Base-by-base conservation (phyloP, 1,284 basidiomycete species). In the Cutaneotrichosporon spelunceum region DNA sequence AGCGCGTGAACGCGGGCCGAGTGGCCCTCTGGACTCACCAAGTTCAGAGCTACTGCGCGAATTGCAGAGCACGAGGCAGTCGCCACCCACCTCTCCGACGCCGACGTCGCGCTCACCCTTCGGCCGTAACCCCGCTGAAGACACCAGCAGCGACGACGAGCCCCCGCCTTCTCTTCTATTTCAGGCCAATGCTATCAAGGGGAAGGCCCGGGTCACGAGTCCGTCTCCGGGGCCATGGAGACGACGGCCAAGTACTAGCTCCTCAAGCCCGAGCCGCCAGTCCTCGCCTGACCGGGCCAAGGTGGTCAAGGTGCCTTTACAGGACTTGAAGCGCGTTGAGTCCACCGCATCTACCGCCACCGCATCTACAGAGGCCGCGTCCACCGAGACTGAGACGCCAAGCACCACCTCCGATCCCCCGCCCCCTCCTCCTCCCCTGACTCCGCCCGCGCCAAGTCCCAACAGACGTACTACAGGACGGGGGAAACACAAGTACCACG, bases 41-140 rank as follows among this genome's bases (percentile, higher is more conserved):
- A 75, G 74, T 5, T 67, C 73, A n/a, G 63, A 72, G 54, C 68
- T 78, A 8, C 63, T 78, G 0, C 65, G 69, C n/a, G 74, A 78
- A 56, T 68, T 78, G 23, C 70, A 72, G 59, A 27, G 66, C 13
- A 53, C 33, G 4, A 36, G 24, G 23, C 10, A 30, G 10, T 60
- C 59, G 19, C 64, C 58, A 30, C 66, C 62, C 19, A 59, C 30
- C 7, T 53, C 33, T 19, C 65, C 54, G 14, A 69, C 60, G 36
- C 71, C 68, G 5, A 71, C 68, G 9, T 59, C 63, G 19, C 54
- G n/a, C 33, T 42, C 23, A 14, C 60, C n/a, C 4, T 56, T 50
- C 44, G 58, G 50, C 53, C 34, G 34, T n/a, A 53, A 53, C 26
- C 49, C 42, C 19, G 52, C 44, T 19, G 54, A 56, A 13, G 62